These are phyloP conservation scores for Puccinia novopanici DNA, from an alignment of 1,284 basidiomycete species.

Conservation along the genomic window DNA sequence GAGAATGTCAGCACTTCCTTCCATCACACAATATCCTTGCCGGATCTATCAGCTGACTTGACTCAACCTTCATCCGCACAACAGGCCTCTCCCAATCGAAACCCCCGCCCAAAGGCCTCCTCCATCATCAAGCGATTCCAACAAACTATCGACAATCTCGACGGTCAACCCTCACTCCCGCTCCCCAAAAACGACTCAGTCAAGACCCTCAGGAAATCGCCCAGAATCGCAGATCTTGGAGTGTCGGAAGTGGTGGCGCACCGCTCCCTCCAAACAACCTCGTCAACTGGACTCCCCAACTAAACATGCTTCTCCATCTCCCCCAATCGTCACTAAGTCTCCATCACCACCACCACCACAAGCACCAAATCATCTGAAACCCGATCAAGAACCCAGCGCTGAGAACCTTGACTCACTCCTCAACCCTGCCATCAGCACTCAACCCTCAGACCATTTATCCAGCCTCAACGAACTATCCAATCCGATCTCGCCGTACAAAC, in stretches of 20 bases:
- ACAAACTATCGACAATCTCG: conserved; percentile 40
- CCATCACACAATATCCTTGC: no score
- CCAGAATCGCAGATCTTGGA: conserved; percentile 30
- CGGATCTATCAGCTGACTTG: neutral
- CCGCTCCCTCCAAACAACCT: conserved; percentile 4
- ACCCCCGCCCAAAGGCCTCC: conserved; percentile 48
- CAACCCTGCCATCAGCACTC: neutral
- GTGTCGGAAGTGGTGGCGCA: conserved; percentile 41
- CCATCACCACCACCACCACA: neutral
- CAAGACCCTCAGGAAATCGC: conserved; percentile 21
- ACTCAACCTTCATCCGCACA: no score
- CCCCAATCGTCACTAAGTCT: neutral
- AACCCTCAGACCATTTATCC: conserved; percentile 8
- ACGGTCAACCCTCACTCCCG: conserved; percentile 9
- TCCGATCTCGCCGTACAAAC: conserved; percentile 24
- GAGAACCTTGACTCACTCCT: conserved; percentile 1
- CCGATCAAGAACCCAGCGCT: neutral
- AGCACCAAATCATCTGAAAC: neutral
- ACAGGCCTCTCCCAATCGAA: conserved; percentile 50
- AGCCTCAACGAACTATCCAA: conserved; percentile 1
- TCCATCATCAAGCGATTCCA: conserved; percentile 45
- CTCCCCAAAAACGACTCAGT: conserved; percentile 29
- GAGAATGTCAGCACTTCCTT: no score
- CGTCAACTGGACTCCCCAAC: neutral
- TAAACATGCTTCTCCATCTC: neutral